Base-by-base conservation (phyloP, 169 alveolate genomes). In the Babesia gibsoni region DNA sequence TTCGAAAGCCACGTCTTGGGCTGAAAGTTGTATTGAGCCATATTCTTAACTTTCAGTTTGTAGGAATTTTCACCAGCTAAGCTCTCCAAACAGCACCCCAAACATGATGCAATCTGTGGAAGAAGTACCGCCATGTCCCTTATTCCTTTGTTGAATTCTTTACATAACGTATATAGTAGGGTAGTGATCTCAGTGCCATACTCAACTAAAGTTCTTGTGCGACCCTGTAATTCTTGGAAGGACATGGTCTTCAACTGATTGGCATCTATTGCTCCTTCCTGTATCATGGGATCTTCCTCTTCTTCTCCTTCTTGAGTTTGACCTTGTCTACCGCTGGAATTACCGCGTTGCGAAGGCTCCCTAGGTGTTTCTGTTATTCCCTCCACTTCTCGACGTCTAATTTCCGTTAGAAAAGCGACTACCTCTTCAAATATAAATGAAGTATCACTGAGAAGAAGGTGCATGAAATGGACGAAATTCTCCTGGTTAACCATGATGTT, bases 61-160 rank as follows among this genome's bases (percentile, higher is more conserved):
- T 89, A 75, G 50, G 95, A 91, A 52, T 84, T 83, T 0, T 93
- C 96, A 3, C 97, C 97, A 0, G 93, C 97, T 30, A 93, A 78
- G 36, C 88, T 89, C 41, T 93, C 96, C 35, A 93, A 77, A 46
- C 94, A 91, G 59, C 96, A 86, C 52, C 93, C 91, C 27, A 93
- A 82, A 65, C 96, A 90, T 14, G 96, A 91, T 29, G 91, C 93
- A 0, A 89, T 89, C 77, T 90, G 95, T 25, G 94, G 89, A 0
- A 90, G 72, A n/a, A 90, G 75, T 27, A 90, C 78, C n/a, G 91
- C 69, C 6, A 87, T 68, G 42, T 79, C 80, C 16, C 84, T 53
- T 33, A 90, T 90, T 56, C 82, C 73, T 23, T 39, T 36, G 82
- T 73, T 70, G 89, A 70, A 82, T 56, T 67, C 82, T 65, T 86